Evolutionary conservation across 2,329 filamentous ascomycete species (phyloP).

Genomic region (Colletotrichum tofieldiae): DNA sequence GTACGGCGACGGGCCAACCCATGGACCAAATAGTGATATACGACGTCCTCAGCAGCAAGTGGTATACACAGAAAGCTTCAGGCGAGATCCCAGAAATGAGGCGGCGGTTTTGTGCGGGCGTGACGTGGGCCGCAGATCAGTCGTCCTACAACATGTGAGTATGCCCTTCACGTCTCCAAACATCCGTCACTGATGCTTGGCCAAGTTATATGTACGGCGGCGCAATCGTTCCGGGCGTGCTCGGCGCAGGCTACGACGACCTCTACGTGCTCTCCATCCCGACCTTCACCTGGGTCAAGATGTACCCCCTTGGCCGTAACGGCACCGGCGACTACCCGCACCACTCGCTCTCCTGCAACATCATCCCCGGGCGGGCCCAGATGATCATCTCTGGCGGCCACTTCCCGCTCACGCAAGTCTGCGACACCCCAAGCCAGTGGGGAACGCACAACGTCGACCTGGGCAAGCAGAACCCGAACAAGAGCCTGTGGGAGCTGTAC

Average conservation of each 20-base stretch:
- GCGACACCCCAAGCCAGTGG: slow-evolving; percentile 68
- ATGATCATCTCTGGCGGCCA: slow-evolving; percentile 76
- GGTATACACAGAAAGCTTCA: slow-evolving; percentile 72
- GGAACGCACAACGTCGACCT: slow-evolving; percentile 71
- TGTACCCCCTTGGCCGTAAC: slow-evolving; percentile 60
- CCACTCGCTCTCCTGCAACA: slow-evolving; percentile 72
- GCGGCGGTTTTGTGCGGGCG: slow-evolving; percentile 74
- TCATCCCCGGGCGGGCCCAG: slow-evolving; percentile 67
- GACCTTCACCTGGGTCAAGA: slow-evolving; percentile 75
- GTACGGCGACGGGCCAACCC: slow-evolving; percentile 60
- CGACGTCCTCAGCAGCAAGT: slow-evolving; percentile 72
- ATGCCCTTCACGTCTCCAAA: background rate
- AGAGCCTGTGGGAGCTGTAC: slow-evolving; percentile 67
- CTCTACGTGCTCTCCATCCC: slow-evolving; percentile 75
- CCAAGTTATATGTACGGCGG: slow-evolving; percentile 75
- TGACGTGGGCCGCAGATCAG: slow-evolving; percentile 70
- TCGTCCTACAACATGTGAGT: slow-evolving; percentile 77
- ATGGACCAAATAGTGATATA: slow-evolving; percentile 71
- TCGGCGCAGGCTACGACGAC: slow-evolving; percentile 71
- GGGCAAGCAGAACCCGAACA: slow-evolving; percentile 63
- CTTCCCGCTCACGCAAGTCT: slow-evolving; percentile 65
- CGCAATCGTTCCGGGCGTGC: slow-evolving; percentile 59
- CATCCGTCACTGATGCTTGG: slow-evolving; percentile 20
- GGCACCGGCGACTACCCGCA: slow-evolving; percentile 61
- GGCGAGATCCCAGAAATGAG: slow-evolving; percentile 68